phyloP scores from a whole-genome alignment of 2,329 filamentous ascomycete genomes.

The Tympanopsis confertula region DNA sequence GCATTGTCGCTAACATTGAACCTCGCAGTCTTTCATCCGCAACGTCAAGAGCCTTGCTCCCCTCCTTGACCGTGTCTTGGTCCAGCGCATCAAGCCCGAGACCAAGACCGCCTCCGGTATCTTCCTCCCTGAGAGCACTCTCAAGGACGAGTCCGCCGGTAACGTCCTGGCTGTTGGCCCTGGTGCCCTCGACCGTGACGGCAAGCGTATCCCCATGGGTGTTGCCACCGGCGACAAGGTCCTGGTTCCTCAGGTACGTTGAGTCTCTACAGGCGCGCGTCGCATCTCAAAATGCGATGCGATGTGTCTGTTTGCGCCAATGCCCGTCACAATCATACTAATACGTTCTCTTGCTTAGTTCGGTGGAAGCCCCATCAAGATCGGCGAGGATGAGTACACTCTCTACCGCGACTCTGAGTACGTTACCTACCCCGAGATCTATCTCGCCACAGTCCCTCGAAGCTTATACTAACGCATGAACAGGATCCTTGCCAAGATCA shows the following conservation, averaged over 20 bases:
- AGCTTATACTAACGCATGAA: slow-evolving; percentile 6
- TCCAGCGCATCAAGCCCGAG: slow-evolving; percentile 96
- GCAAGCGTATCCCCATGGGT: slow-evolving; percentile 75
- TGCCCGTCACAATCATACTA: no score
- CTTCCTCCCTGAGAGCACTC: slow-evolving; percentile 90
- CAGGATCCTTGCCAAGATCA: slow-evolving; percentile 97
- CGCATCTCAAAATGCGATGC: no score
- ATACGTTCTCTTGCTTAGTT: no score
- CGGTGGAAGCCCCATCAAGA: slow-evolving; percentile 89
- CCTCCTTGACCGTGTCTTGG: slow-evolving; percentile 93
- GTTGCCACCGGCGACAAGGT: slow-evolving; percentile 81
- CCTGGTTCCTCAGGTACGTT: slow-evolving; percentile 54
- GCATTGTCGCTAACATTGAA: not conserved
- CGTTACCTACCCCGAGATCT: slow-evolving; percentile 26
- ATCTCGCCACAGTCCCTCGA: slow-evolving; percentile 7
- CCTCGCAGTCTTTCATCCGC: slow-evolving; percentile 44
- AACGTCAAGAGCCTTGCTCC: slow-evolving; percentile 91
- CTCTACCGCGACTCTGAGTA: slow-evolving; percentile 98
- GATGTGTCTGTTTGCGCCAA: no score
- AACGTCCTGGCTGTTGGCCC: slow-evolving; percentile 92
- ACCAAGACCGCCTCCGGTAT: slow-evolving; percentile 92
- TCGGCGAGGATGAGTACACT: slow-evolving; percentile 90
- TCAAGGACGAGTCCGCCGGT: slow-evolving; percentile 97
- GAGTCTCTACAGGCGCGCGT: no score
- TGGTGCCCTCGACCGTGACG: slow-evolving; percentile 75